A percentile compares a stretch with the other conserved stretches of the same genome.
Conservation (phyloP, 2,329 filamentous ascomycete species). For the Colletotrichum camelliae region DNA sequence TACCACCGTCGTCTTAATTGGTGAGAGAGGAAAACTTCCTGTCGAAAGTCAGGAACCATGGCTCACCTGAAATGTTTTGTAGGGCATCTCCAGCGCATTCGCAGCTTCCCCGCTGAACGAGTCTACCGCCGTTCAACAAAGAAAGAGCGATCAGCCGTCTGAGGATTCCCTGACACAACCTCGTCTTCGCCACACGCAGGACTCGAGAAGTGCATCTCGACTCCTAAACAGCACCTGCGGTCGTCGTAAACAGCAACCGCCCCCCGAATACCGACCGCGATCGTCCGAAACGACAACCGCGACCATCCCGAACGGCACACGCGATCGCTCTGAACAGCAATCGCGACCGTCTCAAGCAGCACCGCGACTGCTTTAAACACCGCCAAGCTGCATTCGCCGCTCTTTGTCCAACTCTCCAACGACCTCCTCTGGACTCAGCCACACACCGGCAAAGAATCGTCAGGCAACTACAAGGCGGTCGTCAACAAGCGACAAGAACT, state of each 20-base stretch:
- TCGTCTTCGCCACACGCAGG: neutral
- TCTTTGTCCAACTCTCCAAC: constrained; percentile 66
- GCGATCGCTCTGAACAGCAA: neutral
- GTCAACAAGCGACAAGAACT: constrained; percentile 38
- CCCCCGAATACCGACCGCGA: neutral
- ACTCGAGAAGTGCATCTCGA: neutral
- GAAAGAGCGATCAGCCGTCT: neutral
- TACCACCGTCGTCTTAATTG: neutral
- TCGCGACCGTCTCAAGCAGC: neutral
- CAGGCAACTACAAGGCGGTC: constrained; percentile 28
- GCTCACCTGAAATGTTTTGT: constrained; percentile 14
- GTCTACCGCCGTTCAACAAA: constrained; percentile 1
- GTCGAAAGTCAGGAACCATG: constrained; percentile 18
- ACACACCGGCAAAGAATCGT: constrained; percentile 18
- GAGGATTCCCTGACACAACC: neutral
- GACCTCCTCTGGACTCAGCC: constrained; percentile 41
- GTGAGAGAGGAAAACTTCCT: constrained; percentile 23
- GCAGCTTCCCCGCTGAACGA: constrained; percentile 2
- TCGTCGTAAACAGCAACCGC: neutral
- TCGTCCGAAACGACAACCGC: neutral
- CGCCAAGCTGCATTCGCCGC: constrained; percentile 75
- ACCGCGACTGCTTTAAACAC: constrained; percentile 25
- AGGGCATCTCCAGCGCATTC: neutral
- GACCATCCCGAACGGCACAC: constrained; percentile 43
- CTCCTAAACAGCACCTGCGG: neutral